Evolutionary conservation across 108 stramenopile genomes (phyloP).

Genomic region (Cyclostephanos invisitatus): DNA sequence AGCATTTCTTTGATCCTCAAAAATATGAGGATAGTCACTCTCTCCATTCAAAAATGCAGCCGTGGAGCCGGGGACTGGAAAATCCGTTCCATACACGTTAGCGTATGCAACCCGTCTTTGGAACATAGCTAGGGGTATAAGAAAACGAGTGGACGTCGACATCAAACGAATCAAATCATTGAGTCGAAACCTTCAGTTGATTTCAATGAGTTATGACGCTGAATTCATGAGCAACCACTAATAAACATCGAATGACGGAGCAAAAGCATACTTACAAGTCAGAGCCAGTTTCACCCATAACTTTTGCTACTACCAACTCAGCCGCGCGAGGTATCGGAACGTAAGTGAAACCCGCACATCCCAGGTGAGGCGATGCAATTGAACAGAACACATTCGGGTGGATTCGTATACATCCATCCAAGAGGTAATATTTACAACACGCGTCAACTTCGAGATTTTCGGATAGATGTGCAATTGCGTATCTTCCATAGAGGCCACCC

Average conservation of each 20-base stretch:
- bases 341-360: slow-evolving; percentile 66
- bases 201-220: neutral
- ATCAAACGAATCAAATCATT: slow-evolving; percentile 54
- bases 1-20: slow-evolving; percentile 19
- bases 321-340: slow-evolving; percentile 60
- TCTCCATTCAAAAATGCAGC: slow-evolving; percentile 71
- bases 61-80: slow-evolving; percentile 78
- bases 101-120: slow-evolving; percentile 79
- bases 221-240: neutral
- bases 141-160: slow-evolving; percentile 44
- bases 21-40: slow-evolving; percentile 59
- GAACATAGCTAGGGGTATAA: slow-evolving; percentile 69
- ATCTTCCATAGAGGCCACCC: slow-evolving; percentile 79
- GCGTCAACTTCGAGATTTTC: slow-evolving; percentile 12
- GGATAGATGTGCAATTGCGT: slow-evolving; percentile 60
- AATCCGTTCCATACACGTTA: slow-evolving; percentile 79
- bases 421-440: slow-evolving; percentile 4
- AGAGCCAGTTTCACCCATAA: slow-evolving; percentile 51
- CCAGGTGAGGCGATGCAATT: slow-evolving; percentile 80
- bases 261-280: slow-evolving; percentile 20
- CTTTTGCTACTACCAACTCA: slow-evolving; percentile 54
- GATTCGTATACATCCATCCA: slow-evolving; percentile 42
- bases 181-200: slow-evolving; percentile 56
- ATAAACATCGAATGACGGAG: neutral
- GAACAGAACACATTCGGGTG: slow-evolving; percentile 66